These are phyloP conservation scores for Novymonas esmeraldas DNA, from an alignment of 208 protist species.

Conservation along the genomic window DNA sequence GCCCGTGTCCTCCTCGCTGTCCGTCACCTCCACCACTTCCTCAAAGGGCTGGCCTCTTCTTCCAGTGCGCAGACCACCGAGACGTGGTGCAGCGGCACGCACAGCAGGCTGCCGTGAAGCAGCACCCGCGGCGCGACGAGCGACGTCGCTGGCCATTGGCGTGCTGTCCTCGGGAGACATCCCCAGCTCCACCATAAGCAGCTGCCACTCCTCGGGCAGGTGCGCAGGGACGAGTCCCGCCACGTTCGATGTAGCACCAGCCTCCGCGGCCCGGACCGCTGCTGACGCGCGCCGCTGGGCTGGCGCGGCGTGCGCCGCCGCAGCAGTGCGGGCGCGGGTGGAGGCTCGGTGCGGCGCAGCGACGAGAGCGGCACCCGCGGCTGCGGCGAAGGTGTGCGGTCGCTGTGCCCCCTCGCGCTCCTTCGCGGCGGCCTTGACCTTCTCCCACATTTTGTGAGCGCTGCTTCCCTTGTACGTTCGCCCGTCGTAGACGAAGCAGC, in stretches of 20 bases:
- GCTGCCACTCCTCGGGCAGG: conserved; percentile 11
- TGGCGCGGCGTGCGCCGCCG: not conserved
- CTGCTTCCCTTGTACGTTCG: conserved; percentile 55
- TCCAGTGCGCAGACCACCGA: not conserved
- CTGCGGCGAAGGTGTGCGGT: not conserved
- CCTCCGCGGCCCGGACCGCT: too few relatives aligned
- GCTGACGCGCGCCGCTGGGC: not conserved
- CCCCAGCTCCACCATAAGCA: conserved; percentile 9
- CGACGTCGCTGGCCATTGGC: not conserved
- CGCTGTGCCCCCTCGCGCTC: not conserved
- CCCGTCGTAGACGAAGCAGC: conserved; percentile 70
- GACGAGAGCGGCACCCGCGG: not conserved
- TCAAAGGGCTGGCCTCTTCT: not conserved
- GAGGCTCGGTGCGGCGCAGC: conserved; percentile 7
- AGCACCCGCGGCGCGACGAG: not conserved
- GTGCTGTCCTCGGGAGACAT: not conserved
- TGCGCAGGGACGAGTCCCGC: not conserved
- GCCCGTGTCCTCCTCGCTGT: conserved; percentile 12
- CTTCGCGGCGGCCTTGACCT: conserved; percentile 41
- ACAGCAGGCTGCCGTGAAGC: not conserved
- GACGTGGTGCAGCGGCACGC: not conserved
- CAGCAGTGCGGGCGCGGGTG: conserved; percentile 6
- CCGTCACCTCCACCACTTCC: conserved; percentile 25
- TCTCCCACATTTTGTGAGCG: conserved; percentile 71
- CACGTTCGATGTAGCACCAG: too few relatives aligned